Evolutionary conservation across 441 rosid species (phyloP), one percentile per base, ranked within the genome.

Genomic region (Bocquillonia castaneifolia): DNA sequence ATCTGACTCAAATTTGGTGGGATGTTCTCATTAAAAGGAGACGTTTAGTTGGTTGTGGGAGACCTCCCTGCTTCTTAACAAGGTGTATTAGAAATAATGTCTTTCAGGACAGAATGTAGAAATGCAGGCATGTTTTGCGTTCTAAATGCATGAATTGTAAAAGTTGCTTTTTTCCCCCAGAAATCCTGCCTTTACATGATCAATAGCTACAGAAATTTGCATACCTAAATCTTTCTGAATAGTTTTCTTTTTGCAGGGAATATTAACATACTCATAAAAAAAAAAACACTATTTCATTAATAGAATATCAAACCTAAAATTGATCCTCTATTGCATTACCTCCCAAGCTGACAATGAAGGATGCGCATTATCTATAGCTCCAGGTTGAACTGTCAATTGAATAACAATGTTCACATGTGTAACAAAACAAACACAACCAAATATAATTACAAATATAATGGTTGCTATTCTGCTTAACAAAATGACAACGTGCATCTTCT

Each of bases 1-100:
- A 17, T 63, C 78, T 1, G 78, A 77, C 34, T 56, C 58, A 28
- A 45, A 54, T 15, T 59, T 62, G 8, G 69, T 75, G 32, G 79
- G 70, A 23, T 82, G 86, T 63, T 69, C 44, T 10, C 40, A 42
- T 22, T n/a, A n/a, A 57, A 53, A 18, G n/a, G 14, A 56, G 20
- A 50, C 13, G 32, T 26, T 18, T 0, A 4, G n/a, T 47, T 54
- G 47, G 32, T 22, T 55, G 23, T 14, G 53, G 7, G 13, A 17
- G 22, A 37, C 0, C 2, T 7, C 1, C 5, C 45, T 37, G 47
- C 29, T 5, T 29, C 14, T 36, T 59, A 17, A 5, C 29, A 25
- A 10, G 6, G 9, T 5, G 12, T 5, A 42, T 2, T 10, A 60
- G 63, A 59, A 59, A 59, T 39, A 37, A 39, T 22, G 40, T 36